phyloP scores from a whole-genome alignment of 768 basidiomycete species.

The Hygrocybe punicea region DNA sequence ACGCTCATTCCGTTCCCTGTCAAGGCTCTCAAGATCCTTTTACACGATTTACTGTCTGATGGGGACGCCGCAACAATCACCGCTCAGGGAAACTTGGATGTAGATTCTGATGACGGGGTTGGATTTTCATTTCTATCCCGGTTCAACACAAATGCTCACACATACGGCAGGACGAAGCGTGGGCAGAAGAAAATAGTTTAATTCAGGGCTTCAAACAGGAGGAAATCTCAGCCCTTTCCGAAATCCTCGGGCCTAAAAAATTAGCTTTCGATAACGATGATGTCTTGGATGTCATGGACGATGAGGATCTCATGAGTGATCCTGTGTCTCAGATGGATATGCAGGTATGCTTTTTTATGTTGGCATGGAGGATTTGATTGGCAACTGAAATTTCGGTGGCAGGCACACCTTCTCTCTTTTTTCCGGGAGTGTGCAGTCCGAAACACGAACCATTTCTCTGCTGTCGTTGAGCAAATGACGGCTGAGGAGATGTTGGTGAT shows the following conservation, averaged over 20 bases:
- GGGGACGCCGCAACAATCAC: constrained; percentile 70
- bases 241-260: constrained; percentile 73
- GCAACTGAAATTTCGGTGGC: constrained; percentile 2
- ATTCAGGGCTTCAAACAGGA: constrained; percentile 60
- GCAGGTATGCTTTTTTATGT: constrained; percentile 47
- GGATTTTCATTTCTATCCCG: constrained; percentile 16
- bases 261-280: constrained; percentile 76
- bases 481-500: constrained; percentile 72
- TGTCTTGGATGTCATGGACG: constrained; percentile 67
- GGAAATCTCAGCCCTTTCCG: constrained; percentile 81
- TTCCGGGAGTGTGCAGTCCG: constrained; percentile 62
- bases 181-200: constrained; percentile 82
- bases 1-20: constrained; percentile 83
- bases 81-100: constrained; percentile 50
- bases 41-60: constrained; percentile 78
- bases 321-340: constrained; percentile 86
- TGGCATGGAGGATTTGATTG: too few species aligned
- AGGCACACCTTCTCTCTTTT: constrained; percentile 72
- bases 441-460: constrained; percentile 61
- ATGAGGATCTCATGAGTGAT: constrained; percentile 86
- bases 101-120: constrained; percentile 77
- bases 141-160: constrained; percentile 3
- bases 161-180: constrained; percentile 73
- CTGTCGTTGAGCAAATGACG: constrained; percentile 60
- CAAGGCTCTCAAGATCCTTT: constrained; percentile 86